Conservation (phyloP, 441 rosid species). For the Populus hybrid region DNA sequence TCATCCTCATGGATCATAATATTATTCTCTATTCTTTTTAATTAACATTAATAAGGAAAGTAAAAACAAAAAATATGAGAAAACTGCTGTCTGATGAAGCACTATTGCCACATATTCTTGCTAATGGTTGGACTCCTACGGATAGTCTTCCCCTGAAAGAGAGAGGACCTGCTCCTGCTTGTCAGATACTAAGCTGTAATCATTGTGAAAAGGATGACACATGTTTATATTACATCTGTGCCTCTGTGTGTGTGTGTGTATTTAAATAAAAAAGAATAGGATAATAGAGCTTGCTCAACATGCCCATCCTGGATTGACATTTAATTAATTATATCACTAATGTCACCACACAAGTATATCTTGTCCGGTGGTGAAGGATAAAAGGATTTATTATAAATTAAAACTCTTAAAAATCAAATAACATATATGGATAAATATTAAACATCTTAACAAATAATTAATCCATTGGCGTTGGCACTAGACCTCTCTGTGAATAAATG, state of each 20-base stretch:
- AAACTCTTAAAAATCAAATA: too few relatives aligned
- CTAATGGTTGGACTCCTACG: background rate
- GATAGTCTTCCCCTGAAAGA: background rate
- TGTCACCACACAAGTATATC: too few relatives aligned
- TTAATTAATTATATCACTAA: too few relatives aligned
- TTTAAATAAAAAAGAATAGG: background rate
- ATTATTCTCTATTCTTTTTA: background rate
- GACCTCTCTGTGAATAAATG: too few relatives aligned
- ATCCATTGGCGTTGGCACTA: too few relatives aligned
- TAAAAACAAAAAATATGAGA: background rate
- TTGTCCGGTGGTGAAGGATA: too few relatives aligned
- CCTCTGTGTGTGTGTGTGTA: too few relatives aligned
- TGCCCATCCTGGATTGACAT: too few relatives aligned
- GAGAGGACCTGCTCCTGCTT: background rate
- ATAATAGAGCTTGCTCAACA: background rate
- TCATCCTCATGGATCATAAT: background rate
- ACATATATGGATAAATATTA: too few relatives aligned
- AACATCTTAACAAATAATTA: too few relatives aligned
- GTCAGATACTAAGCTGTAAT: background rate
- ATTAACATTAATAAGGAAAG: background rate
- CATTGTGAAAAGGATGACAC: background rate
- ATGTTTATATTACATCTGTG: background rate
- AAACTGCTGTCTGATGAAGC: background rate
- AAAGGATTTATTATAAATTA: too few relatives aligned
- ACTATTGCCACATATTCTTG: background rate